Base-by-base conservation (phyloP, 306 rosid species). In the Ziziphus jujuba region DNA sequence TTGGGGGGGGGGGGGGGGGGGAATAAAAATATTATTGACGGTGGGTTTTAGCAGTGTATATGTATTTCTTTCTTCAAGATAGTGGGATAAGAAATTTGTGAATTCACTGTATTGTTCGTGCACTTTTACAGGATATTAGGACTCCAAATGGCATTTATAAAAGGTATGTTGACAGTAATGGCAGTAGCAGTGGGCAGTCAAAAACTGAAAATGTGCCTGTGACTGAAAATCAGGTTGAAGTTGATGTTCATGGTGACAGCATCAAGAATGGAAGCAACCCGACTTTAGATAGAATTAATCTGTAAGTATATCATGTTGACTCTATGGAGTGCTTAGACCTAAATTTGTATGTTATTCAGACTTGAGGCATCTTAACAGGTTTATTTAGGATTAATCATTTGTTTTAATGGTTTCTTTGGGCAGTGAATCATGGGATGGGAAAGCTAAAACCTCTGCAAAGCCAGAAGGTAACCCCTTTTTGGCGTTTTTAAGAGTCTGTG, bases 341-440 rank as follows among this genome's bases (percentile, higher is more conserved):
- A 49, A 17, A 16, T 2, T 50, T 9, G 3, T 16, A 50, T 10
- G 45, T 40, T 40, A 40, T 40, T 40, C 14, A 40, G 45, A 8
- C 45, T 40, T 8, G 4, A 15, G 61, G 53, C 48, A 44, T 54
- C 70, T 65, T 20, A 34, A 54, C 51, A 15, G 49, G 22, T 49
- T 66, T 33, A 65, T 55, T 24, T 59, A 47, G 9, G 45, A 58
- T 55, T 11, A 23, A 64, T 79, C 34, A 84, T 72, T 64, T 64
- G 47, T 55, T 72, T 19, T 60, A 38, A 54, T 59, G 49, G 54
- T 73, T 55, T 61, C 25, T 75, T 53, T 77, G 73, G 80, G 79
- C 96, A 95, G 99, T 44, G 97, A 88, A 78, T 88, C 99, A 25
- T 90, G 97, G 99, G 90, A 87, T 58, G 87, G 82, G 62, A 65